A percentile compares a stretch with the other conserved stretches of the same genome.
These are phyloP conservation scores for Melanogaster broomeanus DNA, from an alignment of 768 basidiomycete genomes.

Conservation along the genomic window DNA sequence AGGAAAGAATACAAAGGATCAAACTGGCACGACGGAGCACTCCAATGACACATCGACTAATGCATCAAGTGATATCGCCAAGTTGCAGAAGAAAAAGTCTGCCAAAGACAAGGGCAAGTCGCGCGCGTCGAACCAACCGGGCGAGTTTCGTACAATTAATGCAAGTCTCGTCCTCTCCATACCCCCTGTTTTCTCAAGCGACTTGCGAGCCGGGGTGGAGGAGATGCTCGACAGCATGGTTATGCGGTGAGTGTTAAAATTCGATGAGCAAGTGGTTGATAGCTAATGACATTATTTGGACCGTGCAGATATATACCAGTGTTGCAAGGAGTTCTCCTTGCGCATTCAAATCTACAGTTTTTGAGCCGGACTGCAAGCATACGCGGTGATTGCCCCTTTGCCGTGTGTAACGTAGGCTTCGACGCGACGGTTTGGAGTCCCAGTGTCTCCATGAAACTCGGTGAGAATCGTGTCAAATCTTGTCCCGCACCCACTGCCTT, in stretches of 20 bases:
- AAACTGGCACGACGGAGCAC: background rate
- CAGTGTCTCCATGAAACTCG: conserved; percentile 73
- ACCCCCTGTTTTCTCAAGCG: conserved; percentile 76
- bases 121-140: conserved; percentile 29
- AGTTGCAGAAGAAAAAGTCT: conserved; percentile 19
- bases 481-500: background rate
- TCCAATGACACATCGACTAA: background rate
- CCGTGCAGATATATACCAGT: conserved; percentile 79
- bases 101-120: conserved; percentile 40
- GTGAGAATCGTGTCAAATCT: conserved; percentile 42
- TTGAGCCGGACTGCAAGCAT: conserved; percentile 63
- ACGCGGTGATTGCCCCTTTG: conserved; percentile 83
- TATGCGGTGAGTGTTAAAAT: conserved; percentile 72
- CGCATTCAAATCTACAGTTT: conserved; percentile 80
- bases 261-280: conserved; percentile 4
- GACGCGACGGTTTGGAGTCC: conserved; percentile 92
- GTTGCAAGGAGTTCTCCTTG: conserved; percentile 83
- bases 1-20: background rate
- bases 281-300: background rate
- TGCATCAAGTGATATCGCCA: conserved; percentile 8
- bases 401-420: conserved; percentile 72
- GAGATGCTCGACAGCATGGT: conserved; percentile 94
- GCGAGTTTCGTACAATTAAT: conserved; percentile 62
- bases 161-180: conserved; percentile 74
- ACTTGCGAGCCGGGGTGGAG: conserved; percentile 73